Base-by-base conservation (phyloP, 1,284 basidiomycete genomes). In the Pisolithus thermaeus region DNA sequence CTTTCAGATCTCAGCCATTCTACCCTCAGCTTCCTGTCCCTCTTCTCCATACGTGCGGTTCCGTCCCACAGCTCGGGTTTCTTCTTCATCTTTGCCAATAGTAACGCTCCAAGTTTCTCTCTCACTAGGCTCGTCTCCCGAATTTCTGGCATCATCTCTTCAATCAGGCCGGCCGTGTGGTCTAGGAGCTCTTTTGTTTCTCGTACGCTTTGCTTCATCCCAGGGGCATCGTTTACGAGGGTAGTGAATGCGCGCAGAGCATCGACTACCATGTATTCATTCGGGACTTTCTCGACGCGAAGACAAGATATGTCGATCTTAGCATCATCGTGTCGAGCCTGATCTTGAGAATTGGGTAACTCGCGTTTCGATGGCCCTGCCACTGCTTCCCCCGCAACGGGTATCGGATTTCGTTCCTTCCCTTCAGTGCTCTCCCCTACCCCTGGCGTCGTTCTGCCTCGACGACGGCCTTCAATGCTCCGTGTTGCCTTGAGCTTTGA, bases 1-100 rank as follows among this genome's bases (percentile, higher is more conserved):
- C 64, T 58, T 51, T 58, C 61, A 4, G 59, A 58, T 52, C 67
- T 64, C 44, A 66, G 58, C 65, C 62, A 70, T 48, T 64, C 66
- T 52, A 68, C 65, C 53, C 72, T 64, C 16, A 63, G 45, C 54
- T 69, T 72, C 50, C 64, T 63, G 25, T 52, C 46, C 40, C 53
- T 52, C 54, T 70, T 69, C 41, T 59, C 59, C 58, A 71, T 63
- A 49, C 36, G 57, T 6, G 61, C 70, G 36, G 67, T 64, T 44
- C 66, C 66, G 27, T 64, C 66, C 61, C 57, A 68, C 8, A 68
- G 51, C 12, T 68, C 63, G 7, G 46, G 56, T 35, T 61, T 64
- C 25, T 54, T 36, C 49, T 68, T 64, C 63, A 64, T 66, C 47
- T 56, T 66, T 40, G 22, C 61, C 20, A 64, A 22, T 14, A 66